phyloP scores from a whole-genome alignment of 2,329 filamentous ascomycete species.

The Exophiala viscosa region DNA sequence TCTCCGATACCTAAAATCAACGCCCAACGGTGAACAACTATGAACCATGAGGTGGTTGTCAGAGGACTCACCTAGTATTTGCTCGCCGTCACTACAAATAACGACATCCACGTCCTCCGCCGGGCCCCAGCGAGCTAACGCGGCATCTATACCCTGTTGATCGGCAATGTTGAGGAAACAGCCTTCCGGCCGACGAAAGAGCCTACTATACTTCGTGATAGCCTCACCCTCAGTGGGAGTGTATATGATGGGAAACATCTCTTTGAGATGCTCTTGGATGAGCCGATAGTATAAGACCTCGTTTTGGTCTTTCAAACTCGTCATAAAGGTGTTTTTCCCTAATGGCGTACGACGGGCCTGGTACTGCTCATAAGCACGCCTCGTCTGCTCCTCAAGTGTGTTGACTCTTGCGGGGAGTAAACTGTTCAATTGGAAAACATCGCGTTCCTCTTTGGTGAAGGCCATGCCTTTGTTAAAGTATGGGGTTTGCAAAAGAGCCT shows the following conservation, averaged over 20 bases:
- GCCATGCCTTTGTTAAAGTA: slow-evolving; percentile 82
- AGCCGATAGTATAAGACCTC: slow-evolving; percentile 74
- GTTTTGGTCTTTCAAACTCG: slow-evolving; percentile 80
- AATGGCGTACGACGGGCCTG: slow-evolving; percentile 57
- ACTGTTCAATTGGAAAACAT: slow-evolving; percentile 67
- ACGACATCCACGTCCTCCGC: slow-evolving; percentile 67
- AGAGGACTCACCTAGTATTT: slow-evolving; percentile 63
- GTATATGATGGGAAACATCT: slow-evolving; percentile 90
- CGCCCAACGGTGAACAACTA: no score
- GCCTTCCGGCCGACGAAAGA: slow-evolving; percentile 75
- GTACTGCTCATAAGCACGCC: slow-evolving; percentile 79
- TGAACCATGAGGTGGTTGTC: no score
- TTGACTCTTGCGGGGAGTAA: slow-evolving; percentile 70
- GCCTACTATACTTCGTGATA: slow-evolving; percentile 74
- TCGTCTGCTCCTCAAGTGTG: slow-evolving; percentile 70
- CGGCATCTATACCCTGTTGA: slow-evolving; percentile 58
- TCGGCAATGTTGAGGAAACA: slow-evolving; percentile 78
- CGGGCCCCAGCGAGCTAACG: slow-evolving; percentile 54
- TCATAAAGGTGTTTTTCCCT: slow-evolving; percentile 84
- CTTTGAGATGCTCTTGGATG: slow-evolving; percentile 70
- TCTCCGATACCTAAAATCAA: slow-evolving; percentile 65
- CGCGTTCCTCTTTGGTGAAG: slow-evolving; percentile 66
- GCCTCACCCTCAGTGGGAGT: slow-evolving; percentile 81
- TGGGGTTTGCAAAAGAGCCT: slow-evolving; percentile 59
- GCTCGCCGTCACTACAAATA: slow-evolving; percentile 70